Percentiles rank a stretch among this genome's conserved stretches.
These are phyloP conservation scores for Phalaenopsis aphrodite DNA, from an alignment of 106 monocot genomes.

Conservation along the genomic window DNA sequence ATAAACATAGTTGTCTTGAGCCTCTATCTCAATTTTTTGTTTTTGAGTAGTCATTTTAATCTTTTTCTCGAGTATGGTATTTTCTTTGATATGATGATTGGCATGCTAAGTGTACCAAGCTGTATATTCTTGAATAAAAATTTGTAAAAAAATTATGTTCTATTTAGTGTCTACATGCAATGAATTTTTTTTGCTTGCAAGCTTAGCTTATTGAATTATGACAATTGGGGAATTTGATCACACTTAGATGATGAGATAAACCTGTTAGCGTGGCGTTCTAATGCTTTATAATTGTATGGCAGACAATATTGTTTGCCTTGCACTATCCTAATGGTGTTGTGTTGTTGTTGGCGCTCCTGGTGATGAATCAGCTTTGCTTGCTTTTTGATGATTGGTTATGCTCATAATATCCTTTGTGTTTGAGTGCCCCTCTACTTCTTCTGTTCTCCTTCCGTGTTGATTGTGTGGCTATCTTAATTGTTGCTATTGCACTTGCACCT, in stretches of 20 bases:
- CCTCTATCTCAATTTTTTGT: neutral
- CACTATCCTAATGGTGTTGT: no score
- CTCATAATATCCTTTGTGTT: no score
- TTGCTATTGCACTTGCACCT: no score
- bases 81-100: neutral
- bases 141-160: neutral
- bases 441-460: no score
- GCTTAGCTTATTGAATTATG: neutral
- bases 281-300: no score
- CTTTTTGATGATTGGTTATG: no score
- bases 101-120: neutral
- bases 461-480: no score
- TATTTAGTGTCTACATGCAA: neutral
- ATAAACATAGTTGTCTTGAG: no score
- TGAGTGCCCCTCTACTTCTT: no score
- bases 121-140: neutral
- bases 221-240: neutral
- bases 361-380: no score
- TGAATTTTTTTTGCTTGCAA: neutral
- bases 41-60: neutral
- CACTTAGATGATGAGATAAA: neutral
- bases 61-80: neutral
- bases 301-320: no score
- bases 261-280: neutral
- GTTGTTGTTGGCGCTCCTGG: no score